Evolutionary conservation across 768 basidiomycete genomes (phyloP), one percentile per base, ranked within the genome.

Genomic region (Tricholoma terreum): DNA sequence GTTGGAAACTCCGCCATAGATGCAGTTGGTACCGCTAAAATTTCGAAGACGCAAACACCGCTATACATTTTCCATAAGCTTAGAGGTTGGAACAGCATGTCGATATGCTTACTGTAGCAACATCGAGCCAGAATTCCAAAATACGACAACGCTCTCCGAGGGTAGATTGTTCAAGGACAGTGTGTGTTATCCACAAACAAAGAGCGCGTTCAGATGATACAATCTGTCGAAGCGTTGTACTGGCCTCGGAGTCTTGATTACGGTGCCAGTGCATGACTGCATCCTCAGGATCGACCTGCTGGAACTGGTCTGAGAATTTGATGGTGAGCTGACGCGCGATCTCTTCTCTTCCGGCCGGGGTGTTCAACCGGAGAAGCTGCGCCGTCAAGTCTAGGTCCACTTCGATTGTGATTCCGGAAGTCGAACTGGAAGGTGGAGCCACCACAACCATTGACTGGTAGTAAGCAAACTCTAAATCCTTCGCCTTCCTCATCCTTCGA

Each of bases 271-370:
- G 68, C 27, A 67, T 66, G 19, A 83, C 71, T 6, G 74, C 73
- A 52, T 77, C 77, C 42, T 76, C 73, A 0, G 81, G 75, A 49
- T 79, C 72, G 30, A 83, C 71, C 38, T 66, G 59, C 19, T 66
- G 61, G 63, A 76, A 80, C 34, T 71, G 67, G 33, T 67, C 66
- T 50, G 75, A 79, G 7, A 74, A 54, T 17, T 70, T 58, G 15
- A 72, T 51, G 0, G 81, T 82, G 24, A 82, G 27, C 56, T 84
- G 81, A 38, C 72, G 72, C 1, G 78, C 77, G 24, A 85, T 63
- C 59, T 78, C 75, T 40, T 77, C 72, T 19, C 72, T 66, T 1
- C 81, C 80, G 1, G 63, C 59, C 0, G 65, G 52, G 45, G 66
- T 68, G 43, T 76, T 59, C 57, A 83, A 79, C 40, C 62, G 60